Conservation (phyloP, 1,284 basidiomycete genomes). For the Wallemia hederae region DNA sequence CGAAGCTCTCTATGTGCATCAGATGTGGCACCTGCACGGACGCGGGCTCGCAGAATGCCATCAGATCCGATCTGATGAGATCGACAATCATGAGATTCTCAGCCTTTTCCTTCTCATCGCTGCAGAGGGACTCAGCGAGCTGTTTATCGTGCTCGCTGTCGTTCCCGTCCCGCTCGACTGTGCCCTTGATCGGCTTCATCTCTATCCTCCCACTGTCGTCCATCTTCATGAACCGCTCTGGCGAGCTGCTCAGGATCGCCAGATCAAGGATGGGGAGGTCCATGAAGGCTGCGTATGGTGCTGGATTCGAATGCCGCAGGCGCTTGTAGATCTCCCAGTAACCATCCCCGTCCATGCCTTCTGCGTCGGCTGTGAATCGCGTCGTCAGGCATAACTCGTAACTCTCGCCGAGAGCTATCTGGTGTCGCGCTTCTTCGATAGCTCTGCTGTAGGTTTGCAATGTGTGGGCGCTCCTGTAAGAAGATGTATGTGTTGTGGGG, state of each 20-base stretch:
- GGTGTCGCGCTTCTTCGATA: constrained; percentile 42
- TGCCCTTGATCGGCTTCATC: constrained; percentile 89
- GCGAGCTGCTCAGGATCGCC: constrained; percentile 46
- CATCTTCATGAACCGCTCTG: constrained; percentile 78
- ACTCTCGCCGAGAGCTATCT: constrained; percentile 60
- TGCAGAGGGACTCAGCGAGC: constrained; percentile 23
- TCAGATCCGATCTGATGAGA: constrained; percentile 72
- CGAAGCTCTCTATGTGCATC: constrained; percentile 68
- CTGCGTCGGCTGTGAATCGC: constrained; percentile 17
- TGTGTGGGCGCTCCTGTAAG: constrained; percentile 14
- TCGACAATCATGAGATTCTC: constrained; percentile 99
- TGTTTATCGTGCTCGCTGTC: constrained; percentile 15
- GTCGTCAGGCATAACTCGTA: constrained; percentile 89
- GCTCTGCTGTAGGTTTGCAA: constrained; percentile 31
- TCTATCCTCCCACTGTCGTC: constrained; percentile 36
- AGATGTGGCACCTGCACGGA: constrained; percentile 58
- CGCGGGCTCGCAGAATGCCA: constrained; percentile 32
- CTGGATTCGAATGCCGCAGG: constrained; percentile 51
- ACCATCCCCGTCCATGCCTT: constrained; percentile 6
- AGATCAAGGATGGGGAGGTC: constrained; percentile 32
- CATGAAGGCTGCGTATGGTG: constrained; percentile 65
- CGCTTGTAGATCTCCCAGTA: constrained; percentile 18
- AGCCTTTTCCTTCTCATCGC: constrained; percentile 69
- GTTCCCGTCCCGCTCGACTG: constrained; percentile 14
- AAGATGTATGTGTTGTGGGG: background rate